Base-by-base conservation (phyloP, 1,139 yeast species). In the Wickerhamiella infanticola region DNA sequence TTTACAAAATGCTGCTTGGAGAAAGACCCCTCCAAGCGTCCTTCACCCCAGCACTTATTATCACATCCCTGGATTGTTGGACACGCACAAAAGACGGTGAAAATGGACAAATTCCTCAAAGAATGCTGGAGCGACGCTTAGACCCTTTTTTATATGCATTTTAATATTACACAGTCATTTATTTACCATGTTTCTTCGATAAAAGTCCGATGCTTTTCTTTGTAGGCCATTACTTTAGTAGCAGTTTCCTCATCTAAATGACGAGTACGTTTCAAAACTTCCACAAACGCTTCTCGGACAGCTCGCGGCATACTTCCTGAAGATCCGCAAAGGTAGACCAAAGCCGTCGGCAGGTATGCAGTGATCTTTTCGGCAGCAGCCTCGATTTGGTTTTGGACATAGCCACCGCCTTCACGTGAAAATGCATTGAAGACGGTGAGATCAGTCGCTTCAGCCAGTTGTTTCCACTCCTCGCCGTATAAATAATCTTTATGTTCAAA, bases 241-340 rank as follows among this genome's bases (percentile, higher is more conserved):
- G 88, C 81, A 11, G 67, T 68, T 1, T 65, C 69, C 1, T 67
- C 71, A 24, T 53, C 56, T 51, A 65, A 59, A 3, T 69, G 70
- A 7, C 50, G 47, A 44, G 62, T 59, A 50, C 73, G 72, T 46
- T 65, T 64, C 9, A 85, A 55, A 24, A 80, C 73, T 33, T 75
- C 79, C n/a, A 70, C 70, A 24, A 88, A 59, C 0, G 96, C 88
- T 24, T 81, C 63, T 50, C 94, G 68, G 1, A 90, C 94, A 59
- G 90, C 93, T 37, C 79, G 72, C 0, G 99, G 98, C 98, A 90
- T 93, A 52, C 77, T 75, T 0, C 98, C 98, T 35, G 94, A 79
- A 9, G 95, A 80, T 0, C 98, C 96, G 67, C 98, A 88, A 2
- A 90, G 69, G 59, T 80, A 86, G 4, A 86, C 64, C 0, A 73